Conservation (phyloP, 331 rosid genomes). For the Malus hybrid region DNA sequence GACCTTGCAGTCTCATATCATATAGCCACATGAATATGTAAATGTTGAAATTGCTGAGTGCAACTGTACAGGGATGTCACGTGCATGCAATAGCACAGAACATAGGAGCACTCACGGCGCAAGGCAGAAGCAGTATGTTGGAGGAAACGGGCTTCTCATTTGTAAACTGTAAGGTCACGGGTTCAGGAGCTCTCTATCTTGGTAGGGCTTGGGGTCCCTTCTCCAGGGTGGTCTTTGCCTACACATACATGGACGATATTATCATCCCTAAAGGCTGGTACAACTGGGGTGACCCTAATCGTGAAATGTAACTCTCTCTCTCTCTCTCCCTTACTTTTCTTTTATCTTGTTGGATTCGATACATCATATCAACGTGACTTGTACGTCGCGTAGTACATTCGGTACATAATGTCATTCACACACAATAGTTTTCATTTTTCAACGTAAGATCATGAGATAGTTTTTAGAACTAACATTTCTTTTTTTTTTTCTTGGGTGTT, state of each 20-base stretch:
- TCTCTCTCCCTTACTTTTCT: background rate
- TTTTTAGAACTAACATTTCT: background rate
- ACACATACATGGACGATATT: constrained; percentile 88
- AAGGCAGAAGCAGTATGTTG: constrained; percentile 74
- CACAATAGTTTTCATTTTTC: too few species aligned
- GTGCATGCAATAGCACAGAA: constrained; percentile 81
- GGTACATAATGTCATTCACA: background rate
- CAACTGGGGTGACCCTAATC: constrained; percentile 94
- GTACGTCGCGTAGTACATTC: background rate
- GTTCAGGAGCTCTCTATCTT: constrained; percentile 87
- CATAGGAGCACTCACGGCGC: constrained; percentile 80
- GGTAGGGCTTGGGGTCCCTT: constrained; percentile 99
- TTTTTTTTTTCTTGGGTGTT: too few species aligned
- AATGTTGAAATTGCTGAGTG: background rate
- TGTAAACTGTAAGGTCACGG: constrained; percentile 94
- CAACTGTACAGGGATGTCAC: constrained; percentile 65
- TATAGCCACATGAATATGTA: background rate
- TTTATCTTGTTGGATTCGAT: background rate
- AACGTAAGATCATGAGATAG: background rate
- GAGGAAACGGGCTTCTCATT: constrained; percentile 96
- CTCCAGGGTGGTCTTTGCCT: constrained; percentile 84
- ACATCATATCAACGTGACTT: background rate
- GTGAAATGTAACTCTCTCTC: constrained; percentile 53
- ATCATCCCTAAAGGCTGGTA: constrained; percentile 97
- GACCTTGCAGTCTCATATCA: background rate